Evolutionary conservation across 495 filamentous ascomycete genomes (phyloP), one percentile per base, ranked within the genome.

Genomic region (Lasiosphaeriaceae sp.): DNA sequence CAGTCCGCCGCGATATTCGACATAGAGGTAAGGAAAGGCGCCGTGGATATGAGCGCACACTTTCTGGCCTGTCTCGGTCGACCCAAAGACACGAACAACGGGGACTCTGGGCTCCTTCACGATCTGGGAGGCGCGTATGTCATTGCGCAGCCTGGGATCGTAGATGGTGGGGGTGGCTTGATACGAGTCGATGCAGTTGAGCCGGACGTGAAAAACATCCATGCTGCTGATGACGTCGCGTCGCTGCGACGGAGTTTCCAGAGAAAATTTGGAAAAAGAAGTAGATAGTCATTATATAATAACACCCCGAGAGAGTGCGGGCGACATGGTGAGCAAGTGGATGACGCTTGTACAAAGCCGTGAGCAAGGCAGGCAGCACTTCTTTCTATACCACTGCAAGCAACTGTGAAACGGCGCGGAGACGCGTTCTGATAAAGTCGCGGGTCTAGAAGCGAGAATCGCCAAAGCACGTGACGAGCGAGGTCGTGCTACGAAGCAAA

Each of bases 11-110:
- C 82, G 78, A 71, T 98, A 97, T 71, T 94, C 84, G 58, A 98
- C 77, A 68, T 90, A 97, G 11, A 98, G 76, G 68, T 98, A 98
- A 4, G 95, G 94, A 65, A 97, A 91, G 26, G 86, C 93, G 58
- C 95, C 94, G 69, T 98, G 94, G 46, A 98, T 85, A 79, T 98
- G 94, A 21, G 90, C 91, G 74, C 94, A 97, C 16, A 97, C 90
- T 60, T 92, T 96, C 70, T 98, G 93, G 2, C 95, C 95, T 0
- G 91, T 90, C 70, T 97, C 95, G 2, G 94, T 96, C 4, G 91
- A 85, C 0, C 94, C 95, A 70, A 97, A 98, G 19, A 94, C 83
- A 59, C 94, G 85, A 49, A 98, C 87, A 21, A 97, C 85, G 1
- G 94, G 95, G 9, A 97, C 84, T 52, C 80, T 86, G 1, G 89